phyloP scores from a whole-genome alignment of 2,329 filamentous ascomycete genomes.

The Verticillium dahliae region DNA sequence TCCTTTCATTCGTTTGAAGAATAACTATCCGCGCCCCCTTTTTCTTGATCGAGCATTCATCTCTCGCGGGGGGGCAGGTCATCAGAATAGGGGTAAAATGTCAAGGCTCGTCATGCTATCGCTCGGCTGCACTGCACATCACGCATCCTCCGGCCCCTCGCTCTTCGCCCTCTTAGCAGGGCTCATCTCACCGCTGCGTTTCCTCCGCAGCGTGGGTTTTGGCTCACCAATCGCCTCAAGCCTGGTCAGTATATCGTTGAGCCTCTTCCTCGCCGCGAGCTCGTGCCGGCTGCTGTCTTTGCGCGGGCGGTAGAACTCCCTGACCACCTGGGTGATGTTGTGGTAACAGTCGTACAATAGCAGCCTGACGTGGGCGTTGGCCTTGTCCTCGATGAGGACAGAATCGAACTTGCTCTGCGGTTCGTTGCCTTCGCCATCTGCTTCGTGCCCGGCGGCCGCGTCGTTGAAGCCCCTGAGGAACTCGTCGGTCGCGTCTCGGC shows the following conservation, averaged over 20 bases:
- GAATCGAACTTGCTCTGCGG: neutral
- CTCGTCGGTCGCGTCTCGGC: constrained; percentile 31
- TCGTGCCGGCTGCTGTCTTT: constrained; percentile 42
- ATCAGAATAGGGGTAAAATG: neutral
- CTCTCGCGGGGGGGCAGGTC: neutral
- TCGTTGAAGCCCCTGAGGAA: constrained; percentile 41
- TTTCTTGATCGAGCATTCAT: too few relatives aligned
- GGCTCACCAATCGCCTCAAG: constrained; percentile 33
- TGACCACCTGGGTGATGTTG: constrained; percentile 43
- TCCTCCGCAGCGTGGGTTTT: constrained; percentile 13
- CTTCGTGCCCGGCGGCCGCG: constrained; percentile 1
- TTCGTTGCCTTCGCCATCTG: constrained; percentile 1
- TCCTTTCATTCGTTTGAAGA: neutral
- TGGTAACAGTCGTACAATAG: constrained; percentile 55
- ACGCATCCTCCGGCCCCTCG: constrained; percentile 4
- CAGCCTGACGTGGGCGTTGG: constrained; percentile 37
- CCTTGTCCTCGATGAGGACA: constrained; percentile 32
- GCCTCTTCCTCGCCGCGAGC: constrained; percentile 43
- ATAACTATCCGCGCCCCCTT: too few relatives aligned
- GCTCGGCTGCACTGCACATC: neutral
- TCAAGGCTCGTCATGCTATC: neutral
- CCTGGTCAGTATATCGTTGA: constrained; percentile 38
- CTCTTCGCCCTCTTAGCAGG: constrained; percentile 37
- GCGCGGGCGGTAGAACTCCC: constrained; percentile 47
- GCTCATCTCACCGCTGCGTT: constrained; percentile 32